phyloP scores from a whole-genome alignment of 345 rosid genomes.

The Syzygium jambos region DNA sequence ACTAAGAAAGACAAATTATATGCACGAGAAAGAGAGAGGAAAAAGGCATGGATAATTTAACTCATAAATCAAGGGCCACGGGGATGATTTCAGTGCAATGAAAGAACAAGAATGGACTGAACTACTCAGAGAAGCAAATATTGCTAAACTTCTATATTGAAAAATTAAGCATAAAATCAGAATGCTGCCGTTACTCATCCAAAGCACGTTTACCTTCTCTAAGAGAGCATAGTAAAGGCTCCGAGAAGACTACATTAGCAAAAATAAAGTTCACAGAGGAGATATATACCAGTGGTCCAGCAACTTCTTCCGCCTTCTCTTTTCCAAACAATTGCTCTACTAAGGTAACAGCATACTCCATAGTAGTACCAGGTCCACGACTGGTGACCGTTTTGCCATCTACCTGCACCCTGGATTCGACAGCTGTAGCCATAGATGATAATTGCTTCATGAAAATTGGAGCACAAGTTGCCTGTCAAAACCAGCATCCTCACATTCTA shows the following conservation, averaged over 20 bases:
- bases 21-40: neutral
- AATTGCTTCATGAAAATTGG: conserved; percentile 83
- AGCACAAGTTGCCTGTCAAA: conserved; percentile 74
- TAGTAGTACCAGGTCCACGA: conserved; percentile 85
- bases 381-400: conserved; percentile 78
- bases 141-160: neutral
- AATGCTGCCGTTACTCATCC: neutral
- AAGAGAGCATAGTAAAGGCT: neutral
- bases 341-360: conserved; percentile 72
- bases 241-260: neutral
- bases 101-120: neutral
- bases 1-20: neutral
- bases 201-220: neutral
- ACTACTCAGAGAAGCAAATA: neutral
- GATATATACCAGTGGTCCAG: conserved; percentile 53
- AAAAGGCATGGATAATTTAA: neutral
- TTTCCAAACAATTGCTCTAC: conserved; percentile 71
- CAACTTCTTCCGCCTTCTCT: conserved; percentile 65
- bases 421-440: conserved; percentile 48
- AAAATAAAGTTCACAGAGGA: neutral
- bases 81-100: neutral
- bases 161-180: neutral
- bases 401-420: conserved; percentile 76
- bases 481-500: neutral
- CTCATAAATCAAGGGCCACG: neutral